Evolutionary conservation across 2,329 filamentous ascomycete genomes (phyloP).

Genomic region (Nemania serpens): DNA sequence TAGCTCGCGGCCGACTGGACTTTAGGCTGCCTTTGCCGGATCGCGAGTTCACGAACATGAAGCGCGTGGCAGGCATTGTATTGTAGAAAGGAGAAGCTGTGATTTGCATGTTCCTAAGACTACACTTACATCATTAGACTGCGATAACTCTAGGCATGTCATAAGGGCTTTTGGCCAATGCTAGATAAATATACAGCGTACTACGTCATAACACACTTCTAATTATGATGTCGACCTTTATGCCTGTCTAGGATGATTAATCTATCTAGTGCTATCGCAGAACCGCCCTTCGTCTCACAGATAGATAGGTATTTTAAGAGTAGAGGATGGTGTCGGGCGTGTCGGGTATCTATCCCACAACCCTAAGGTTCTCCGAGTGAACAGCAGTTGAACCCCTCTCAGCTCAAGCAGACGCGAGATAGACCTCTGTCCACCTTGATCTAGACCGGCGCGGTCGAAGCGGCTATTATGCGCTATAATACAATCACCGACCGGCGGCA

Average conservation of each 20-base stretch:
- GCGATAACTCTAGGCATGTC: too few species aligned
- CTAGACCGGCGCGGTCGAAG: background rate
- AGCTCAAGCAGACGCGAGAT: too few species aligned
- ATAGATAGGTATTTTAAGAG: background rate
- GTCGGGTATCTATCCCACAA: background rate
- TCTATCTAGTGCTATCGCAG: background rate
- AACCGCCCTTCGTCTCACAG: background rate
- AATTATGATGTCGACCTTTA: background rate
- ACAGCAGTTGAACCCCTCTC: background rate
- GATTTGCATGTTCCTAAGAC: too few species aligned
- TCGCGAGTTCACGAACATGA: too few species aligned
- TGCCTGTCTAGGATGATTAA: background rate
- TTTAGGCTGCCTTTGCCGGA: background rate
- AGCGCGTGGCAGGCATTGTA: too few species aligned
- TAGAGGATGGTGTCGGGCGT: too few species aligned
- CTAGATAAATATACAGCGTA: too few species aligned
- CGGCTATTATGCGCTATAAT: constrained; percentile 1
- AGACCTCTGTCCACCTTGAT: background rate
- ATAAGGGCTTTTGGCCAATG: too few species aligned
- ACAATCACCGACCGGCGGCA: constrained; percentile 1
- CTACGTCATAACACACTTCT: background rate
- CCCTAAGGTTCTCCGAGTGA: background rate
- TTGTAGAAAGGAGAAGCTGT: too few species aligned
- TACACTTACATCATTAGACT: too few species aligned
- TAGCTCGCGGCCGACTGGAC: too few species aligned